These are phyloP conservation scores for Russula foetens DNA, from an alignment of 768 basidiomycete genomes.

Conservation along the genomic window DNA sequence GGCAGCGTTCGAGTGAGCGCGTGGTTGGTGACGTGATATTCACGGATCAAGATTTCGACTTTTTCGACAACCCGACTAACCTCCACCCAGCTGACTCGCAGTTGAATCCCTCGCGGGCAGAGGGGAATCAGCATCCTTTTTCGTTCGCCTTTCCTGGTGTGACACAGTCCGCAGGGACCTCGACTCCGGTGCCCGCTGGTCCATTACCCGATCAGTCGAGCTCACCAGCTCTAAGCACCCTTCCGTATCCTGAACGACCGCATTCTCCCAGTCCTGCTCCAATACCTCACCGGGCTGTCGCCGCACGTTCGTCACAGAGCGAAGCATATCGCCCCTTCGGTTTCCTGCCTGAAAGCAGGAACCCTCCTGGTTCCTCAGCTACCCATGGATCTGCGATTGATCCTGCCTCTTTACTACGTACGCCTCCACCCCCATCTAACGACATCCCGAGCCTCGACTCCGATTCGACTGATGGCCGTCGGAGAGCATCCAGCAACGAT, in stretches of 20 bases:
- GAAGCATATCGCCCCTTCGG: conserved; percentile 18
- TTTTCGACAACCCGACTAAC: conserved; percentile 18
- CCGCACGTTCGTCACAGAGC: conserved; percentile 4
- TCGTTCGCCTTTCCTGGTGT: conserved; percentile 15
- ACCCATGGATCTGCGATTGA: conserved; percentile 12
- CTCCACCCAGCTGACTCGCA: conserved; percentile 9
- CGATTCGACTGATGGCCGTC: conserved; percentile 4
- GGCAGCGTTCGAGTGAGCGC: background rate
- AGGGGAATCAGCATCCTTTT: conserved; percentile 18
- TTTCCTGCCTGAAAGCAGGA: conserved; percentile 11
- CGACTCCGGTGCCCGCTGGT: conserved; percentile 11
- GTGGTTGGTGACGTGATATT: conserved; percentile 16
- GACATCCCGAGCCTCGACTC: conserved; percentile 5
- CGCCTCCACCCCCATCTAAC: conserved; percentile 12
- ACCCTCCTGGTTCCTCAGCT: conserved; percentile 1
- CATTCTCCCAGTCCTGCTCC: conserved; percentile 21
- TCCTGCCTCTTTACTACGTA: conserved; percentile 14
- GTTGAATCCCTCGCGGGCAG: background rate
- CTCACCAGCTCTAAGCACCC: conserved; percentile 5
- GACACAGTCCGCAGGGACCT: background rate
- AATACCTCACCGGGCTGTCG: conserved; percentile 2
- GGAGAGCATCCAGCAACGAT: conserved; percentile 32
- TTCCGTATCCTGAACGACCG: conserved; percentile 18
- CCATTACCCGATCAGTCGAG: conserved; percentile 8
- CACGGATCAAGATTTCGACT: conserved; percentile 21